phyloP scores from a whole-genome alignment of 148 eudicot genomes.

The Fagopyrum homotropicum region DNA sequence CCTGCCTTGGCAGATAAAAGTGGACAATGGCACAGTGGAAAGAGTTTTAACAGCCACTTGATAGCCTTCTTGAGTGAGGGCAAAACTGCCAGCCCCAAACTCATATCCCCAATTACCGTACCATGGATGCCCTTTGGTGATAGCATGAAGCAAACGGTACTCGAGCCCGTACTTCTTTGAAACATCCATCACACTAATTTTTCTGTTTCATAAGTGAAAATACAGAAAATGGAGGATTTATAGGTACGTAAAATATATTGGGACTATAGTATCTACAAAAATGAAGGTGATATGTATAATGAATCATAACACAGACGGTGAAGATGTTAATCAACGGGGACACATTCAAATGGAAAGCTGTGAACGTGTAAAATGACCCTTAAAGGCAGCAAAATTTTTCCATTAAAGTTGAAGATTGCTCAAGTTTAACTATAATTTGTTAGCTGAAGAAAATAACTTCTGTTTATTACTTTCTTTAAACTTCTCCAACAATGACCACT shows the following conservation, averaged over 20 bases:
- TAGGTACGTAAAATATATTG: not conserved
- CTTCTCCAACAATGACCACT: not conserved
- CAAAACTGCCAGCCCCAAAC: slow-evolving; percentile 87
- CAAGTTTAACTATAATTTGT: not conserved
- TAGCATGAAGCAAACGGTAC: slow-evolving; percentile 74
- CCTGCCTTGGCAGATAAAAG: slow-evolving; percentile 56
- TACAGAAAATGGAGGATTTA: not conserved
- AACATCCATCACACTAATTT: slow-evolving; percentile 91
- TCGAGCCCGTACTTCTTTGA: slow-evolving; percentile 89
- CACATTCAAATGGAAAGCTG: not conserved
- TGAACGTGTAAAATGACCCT: not conserved
- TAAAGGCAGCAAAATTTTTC: not conserved
- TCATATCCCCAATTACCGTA: slow-evolving; percentile 90
- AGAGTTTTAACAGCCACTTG: slow-evolving; percentile 47
- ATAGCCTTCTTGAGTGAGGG: slow-evolving; percentile 54
- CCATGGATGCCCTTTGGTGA: slow-evolving; percentile 72
- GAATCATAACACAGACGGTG: not conserved
- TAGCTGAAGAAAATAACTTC: not conserved
- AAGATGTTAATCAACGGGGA: not conserved
- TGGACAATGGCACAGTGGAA: slow-evolving; percentile 46
- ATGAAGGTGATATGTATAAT: not conserved
- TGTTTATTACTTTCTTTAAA: not conserved
- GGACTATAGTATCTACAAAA: too few species aligned
- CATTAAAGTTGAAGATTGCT: not conserved
- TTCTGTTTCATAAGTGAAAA: slow-evolving; percentile 35